phyloP scores from a whole-genome alignment of 768 basidiomycete genomes.

The Rhizopogon vesiculosus region DNA sequence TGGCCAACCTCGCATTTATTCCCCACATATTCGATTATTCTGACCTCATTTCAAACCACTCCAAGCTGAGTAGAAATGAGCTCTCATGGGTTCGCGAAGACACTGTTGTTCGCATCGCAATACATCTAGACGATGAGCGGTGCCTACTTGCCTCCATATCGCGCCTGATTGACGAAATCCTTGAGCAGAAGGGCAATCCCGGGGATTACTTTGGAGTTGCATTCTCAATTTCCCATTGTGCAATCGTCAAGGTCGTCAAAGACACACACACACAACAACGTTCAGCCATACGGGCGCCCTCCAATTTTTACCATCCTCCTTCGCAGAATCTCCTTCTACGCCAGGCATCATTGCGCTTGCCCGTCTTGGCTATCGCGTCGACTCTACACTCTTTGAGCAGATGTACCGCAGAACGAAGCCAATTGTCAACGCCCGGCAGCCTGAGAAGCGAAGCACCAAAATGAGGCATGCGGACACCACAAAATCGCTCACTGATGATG shows the following conservation, averaged over 20 bases:
- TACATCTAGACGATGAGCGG: slow-evolving; percentile 19
- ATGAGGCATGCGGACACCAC: no score
- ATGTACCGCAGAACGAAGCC: no score
- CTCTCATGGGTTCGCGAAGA: neutral
- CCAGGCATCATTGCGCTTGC: neutral
- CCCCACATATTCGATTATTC: neutral
- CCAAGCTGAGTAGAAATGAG: neutral
- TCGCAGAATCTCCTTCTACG: neutral
- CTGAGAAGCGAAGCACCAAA: no score
- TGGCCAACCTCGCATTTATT: neutral
- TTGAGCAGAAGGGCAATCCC: neutral
- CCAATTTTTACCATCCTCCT: neutral
- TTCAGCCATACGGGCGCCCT: neutral
- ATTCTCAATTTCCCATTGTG: neutral
- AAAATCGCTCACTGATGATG: neutral
- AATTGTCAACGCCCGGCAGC: no score
- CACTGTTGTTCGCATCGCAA: slow-evolving; percentile 5
- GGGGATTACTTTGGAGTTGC: neutral
- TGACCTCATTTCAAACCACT: no score
- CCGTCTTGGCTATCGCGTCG: neutral
- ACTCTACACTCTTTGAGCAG: neutral
- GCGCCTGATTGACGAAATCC: neutral
- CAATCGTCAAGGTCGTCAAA: neutral
- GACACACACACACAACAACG: neutral
- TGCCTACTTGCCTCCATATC: neutral